Evolutionary conservation across 2,329 filamentous ascomycete genomes (phyloP), one percentile per base, ranked within the genome.

Genomic region (Colletotrichum nymphaeae): DNA sequence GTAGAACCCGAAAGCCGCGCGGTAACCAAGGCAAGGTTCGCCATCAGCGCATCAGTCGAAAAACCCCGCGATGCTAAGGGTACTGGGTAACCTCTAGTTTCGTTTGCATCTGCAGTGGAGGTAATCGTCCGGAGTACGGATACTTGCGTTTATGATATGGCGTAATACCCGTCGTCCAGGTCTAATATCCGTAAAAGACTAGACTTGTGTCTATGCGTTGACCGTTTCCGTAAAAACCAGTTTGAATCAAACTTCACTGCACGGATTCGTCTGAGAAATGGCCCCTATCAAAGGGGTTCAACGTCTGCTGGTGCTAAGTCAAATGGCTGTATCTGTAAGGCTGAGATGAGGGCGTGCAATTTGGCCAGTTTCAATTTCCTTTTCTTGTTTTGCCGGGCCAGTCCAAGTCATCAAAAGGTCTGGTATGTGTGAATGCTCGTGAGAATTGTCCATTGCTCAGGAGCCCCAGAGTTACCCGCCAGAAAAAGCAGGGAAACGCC

Each of bases 401-500:
- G 35, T 19, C 19, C 42, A 49, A 28, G 22, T 19, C n/a, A n/a
- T 26, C 24, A 42, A 28, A 60, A 30, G 28, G 56, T 16, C 26
- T 26, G 37, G 64, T 14, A 58, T 64, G 58, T 58, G 56, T 19
- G 12, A 35, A n/a, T 24, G 2, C 8, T n/a, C 19, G 32, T 30
- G 16, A 28, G 24, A 46, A 68, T 28, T 22, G 28, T n/a, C n/a
- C 32, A 46, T 32, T 60, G 63, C 53, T 65, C 30, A 30, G 19
- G 53, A n/a, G 63, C 63, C 63, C 69, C 63, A 62, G 69, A 63
- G 49, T 67, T 56, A 72, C 63, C 63, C 57, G 57, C 46, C 16
- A 57, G 57, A 57, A 35, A 62, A 22, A 37, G 42, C 63, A 66
- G 42, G 49, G 37, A 69, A 58, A 32, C 60, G 53, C 67, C 55